Base-by-base conservation (phyloP, 495 filamentous ascomycete species). In the Xylaria bambusicola region DNA sequence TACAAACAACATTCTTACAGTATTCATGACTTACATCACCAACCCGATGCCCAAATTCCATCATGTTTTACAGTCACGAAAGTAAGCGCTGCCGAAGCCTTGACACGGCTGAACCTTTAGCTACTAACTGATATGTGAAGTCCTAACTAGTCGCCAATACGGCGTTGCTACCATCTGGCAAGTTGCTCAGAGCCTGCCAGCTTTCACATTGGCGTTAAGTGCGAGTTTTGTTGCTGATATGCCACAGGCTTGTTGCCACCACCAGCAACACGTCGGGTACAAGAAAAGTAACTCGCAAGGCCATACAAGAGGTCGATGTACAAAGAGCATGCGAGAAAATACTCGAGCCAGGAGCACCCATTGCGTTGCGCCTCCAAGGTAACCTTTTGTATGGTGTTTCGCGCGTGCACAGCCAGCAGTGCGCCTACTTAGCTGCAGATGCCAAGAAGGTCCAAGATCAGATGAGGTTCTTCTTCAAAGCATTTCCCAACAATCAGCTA, bases 111-210 rank as follows among this genome's bases (percentile, higher is more conserved):
- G 48, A 52, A 66, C 65, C 40, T 44, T 57, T 33, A 33, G 3
- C 5, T 38, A 15, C 64, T 71, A 10, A 70, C 57, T 61, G 7
- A 5, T 5, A 26, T 17, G 58, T 23, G 12, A 33, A 96, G 92
- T 98, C 59, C 86, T 98, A 53, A 96, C 90, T 5, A 92, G 84
- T 45, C 86, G 87, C 41, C 87, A 92, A 68, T 87, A 96, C 78
- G 94, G 94, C 27, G 91, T 98, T 54, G 91, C 93, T 3, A 97
- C 93, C 2, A 86, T 98, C 50, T 98, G 94, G 93, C 96, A 80
- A 71, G 84, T 69, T 55, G 40, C 26, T 36, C 26, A 9, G 12
- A 4, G 29, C 31, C 46, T 45, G 18, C n/a, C 46, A 23, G 29
- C 6, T 20, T 56, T 45, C 36, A 54, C 31, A 36, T 12, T 21